These are phyloP conservation scores for Pichia sp. DNA, from an alignment of 1,139 yeast species.

Conservation along the genomic window DNA sequence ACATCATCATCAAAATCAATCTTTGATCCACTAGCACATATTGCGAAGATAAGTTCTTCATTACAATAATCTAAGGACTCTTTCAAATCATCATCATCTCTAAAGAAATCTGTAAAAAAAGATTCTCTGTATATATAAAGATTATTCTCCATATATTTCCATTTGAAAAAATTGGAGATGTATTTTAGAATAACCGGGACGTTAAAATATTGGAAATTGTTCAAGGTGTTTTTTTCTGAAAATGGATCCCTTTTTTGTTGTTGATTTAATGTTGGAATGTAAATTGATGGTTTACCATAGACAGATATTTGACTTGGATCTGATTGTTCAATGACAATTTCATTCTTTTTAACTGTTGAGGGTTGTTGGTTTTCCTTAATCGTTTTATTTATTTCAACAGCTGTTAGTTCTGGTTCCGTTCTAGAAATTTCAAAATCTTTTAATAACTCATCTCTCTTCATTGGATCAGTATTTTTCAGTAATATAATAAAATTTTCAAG, in stretches of 20 bases:
- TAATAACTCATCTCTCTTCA: neutral
- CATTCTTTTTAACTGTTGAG: neutral
- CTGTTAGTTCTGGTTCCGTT: neutral
- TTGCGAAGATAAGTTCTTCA: slow-evolving; percentile 12
- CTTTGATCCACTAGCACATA: slow-evolving; percentile 10
- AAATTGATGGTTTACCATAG: slow-evolving; percentile 8
- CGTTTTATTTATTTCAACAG: neutral
- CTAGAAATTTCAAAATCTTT: neutral
- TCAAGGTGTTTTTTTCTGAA: neutral
- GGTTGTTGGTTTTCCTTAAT: too few species aligned
- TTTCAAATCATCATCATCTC: slow-evolving; percentile 8
- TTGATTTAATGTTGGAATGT: neutral
- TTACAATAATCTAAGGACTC: slow-evolving; percentile 10
- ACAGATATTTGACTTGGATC: slow-evolving; percentile 4
- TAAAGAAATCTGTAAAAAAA: slow-evolving; percentile 13
- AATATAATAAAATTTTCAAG: slow-evolving; percentile 1
- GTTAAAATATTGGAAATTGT: slow-evolving; percentile 7
- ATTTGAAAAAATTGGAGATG: slow-evolving; percentile 10
- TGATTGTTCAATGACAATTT: slow-evolving; percentile 2
- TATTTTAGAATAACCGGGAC: slow-evolving; percentile 4
- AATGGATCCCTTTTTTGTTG: neutral
- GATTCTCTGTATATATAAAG: slow-evolving; percentile 12
- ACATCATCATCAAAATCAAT: slow-evolving; percentile 5
- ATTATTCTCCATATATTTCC: slow-evolving; percentile 9
- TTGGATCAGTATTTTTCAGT: slow-evolving; percentile 2